These are phyloP conservation scores for Prototheca wickerhamii DNA, from an alignment of 163 green algal genomes.

Conservation along the genomic window DNA sequence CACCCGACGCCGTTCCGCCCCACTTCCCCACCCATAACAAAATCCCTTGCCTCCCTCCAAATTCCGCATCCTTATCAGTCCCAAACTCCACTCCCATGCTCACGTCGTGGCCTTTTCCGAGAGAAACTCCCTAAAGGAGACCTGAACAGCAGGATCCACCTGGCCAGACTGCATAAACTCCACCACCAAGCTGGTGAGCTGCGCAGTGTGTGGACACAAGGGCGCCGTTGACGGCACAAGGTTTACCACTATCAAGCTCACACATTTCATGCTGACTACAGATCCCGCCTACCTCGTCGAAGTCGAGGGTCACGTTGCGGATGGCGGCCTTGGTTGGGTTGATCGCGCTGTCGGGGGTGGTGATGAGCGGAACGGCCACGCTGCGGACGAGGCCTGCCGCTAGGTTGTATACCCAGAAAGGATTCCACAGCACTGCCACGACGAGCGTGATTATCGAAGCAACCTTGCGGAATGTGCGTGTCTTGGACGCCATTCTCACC, in stretches of 20 bases:
- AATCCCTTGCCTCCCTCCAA: background rate
- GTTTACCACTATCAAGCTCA: background rate
- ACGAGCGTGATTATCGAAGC: background rate
- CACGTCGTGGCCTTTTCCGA: background rate
- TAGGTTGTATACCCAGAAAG: background rate
- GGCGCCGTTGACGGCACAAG: too few species aligned
- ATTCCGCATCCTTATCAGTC: background rate
- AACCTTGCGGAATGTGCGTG: too few species aligned
- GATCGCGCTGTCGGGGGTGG: background rate
- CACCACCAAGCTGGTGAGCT: slow-evolving; percentile 23
- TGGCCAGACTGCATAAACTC: slow-evolving; percentile 23
- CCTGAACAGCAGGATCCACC: slow-evolving; percentile 5
- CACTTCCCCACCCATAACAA: too few species aligned
- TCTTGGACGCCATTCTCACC: too few species aligned
- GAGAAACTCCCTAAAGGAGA: slow-evolving; percentile 11
- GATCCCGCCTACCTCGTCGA: slow-evolving; percentile 15
- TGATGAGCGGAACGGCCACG: background rate
- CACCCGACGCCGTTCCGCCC: too few species aligned
- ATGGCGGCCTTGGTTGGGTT: slow-evolving; percentile 23
- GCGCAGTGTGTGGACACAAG: background rate
- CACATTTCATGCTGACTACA: background rate
- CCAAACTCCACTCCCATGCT: background rate
- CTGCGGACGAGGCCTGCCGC: background rate
- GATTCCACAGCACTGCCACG: background rate
- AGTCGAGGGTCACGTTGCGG: slow-evolving; percentile 34